Evolutionary conservation across 768 basidiomycete genomes (phyloP), one percentile per base, ranked within the genome.

Genomic region (Russula sp.): DNA sequence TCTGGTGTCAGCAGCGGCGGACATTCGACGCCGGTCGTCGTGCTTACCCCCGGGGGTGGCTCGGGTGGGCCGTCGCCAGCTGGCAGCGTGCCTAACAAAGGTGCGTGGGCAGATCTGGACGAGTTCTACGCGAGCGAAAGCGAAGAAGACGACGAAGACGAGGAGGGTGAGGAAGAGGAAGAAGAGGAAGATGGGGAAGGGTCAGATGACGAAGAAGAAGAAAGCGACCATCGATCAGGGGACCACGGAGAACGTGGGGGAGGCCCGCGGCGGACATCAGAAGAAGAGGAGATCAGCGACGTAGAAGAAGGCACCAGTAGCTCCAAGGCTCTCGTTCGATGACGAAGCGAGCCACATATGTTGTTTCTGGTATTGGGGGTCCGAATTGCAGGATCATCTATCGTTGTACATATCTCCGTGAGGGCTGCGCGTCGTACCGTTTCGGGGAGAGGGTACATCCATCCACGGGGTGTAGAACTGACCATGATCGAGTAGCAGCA

Each of bases 91-190:
- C 67, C 67, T 13, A 68, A 61, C n/a, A 81, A 77, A 48, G 77
- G 77, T 44, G 77, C 75, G 66, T 84, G 77, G 71, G 77, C 69
- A 54, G 82, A 93, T 73, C 73, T 93, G 67, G 88, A 93, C 69
- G 79, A 82, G 65, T 94, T 93, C 71, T 93, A 92, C 40, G 75
- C 72, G 22, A 70, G 61, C 37, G 74, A 74, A 35, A 72, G 72
- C 1, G 75, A 75, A 57, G 73, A 65, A 9, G 74, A 76, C 22
- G 75, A 68, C 1, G 70, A 69, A 0, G 71, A 73, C 1, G 70
- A 68, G 1, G 68, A 66, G 3, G 71, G 68, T 0, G 68, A 60
- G 1, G 68, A 64, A 1, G 69, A 69, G 2, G 72, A 71, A 18
- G 73, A 59, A 2, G 67, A 58, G 0, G 65, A 63, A 0, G 48